Base-by-base conservation (phyloP, 352 stramenopile genomes). In the Globisporangium recalcitrans region DNA sequence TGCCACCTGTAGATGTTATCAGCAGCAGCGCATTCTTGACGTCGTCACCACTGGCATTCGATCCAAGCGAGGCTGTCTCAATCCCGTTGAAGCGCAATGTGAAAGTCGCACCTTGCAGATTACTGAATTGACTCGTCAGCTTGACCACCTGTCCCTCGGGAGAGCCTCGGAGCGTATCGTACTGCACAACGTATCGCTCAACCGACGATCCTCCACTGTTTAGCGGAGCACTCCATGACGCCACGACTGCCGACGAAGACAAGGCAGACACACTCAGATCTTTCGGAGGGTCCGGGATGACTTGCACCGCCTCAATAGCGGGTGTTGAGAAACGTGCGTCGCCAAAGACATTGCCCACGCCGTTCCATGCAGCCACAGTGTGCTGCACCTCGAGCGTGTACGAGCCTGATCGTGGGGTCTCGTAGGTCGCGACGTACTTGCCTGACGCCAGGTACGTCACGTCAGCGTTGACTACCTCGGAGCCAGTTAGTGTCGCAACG, bases 301-400 rank as follows among this genome's bases (percentile, higher is more conserved):
- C 62, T 29, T 87, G 77, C 1, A 76, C 73, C 10, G 67, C 27
- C 29, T 75, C 68, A 9, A 82, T 58, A n/a, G 90, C 87, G 10
- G 92, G 91, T 2, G 82, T 95, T 0, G 80, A 91, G 56, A 90
- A 89, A 51, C 75, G 84, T 1, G 77, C 80, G 24, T 90, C 73
- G 19, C 93, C 87, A 64, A 95, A 97, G 3, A 87, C 64, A 19
- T 86, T 82, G 4, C 91, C 80, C 3, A 98, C 93, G 27, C 95
- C 92, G 63, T 98, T 98, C 80, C 84, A 97, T 6, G 95, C 87
- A n/a, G 90, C 92, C 0, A 99, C 87, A 5, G 87, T 85, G 61
- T 90, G 75, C 34, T 81, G 65, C 10, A 98, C 82, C 2, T 91
- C 83, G 0, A 98, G 73, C 5, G 73, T 88, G 75, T 98, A 98